Base-by-base conservation (phyloP, 2,329 filamentous ascomycete species). In the Uncinocarpus reesii region DNA sequence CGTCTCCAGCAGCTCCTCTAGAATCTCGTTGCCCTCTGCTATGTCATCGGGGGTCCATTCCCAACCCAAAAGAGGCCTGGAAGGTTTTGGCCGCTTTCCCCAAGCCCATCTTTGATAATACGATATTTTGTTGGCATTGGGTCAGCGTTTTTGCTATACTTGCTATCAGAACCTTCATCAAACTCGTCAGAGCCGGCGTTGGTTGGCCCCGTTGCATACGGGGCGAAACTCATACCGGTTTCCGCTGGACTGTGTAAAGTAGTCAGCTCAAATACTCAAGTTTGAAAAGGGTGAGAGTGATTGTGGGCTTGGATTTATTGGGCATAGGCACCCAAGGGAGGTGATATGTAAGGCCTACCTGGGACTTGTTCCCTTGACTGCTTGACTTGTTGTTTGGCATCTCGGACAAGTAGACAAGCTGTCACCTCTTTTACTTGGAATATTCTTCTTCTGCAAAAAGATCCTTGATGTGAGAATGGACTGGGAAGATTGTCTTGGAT, bases 11-110 rank as follows among this genome's bases (percentile, higher is more conserved):
- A 57, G 35, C 37, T n/a, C 41, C 4, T 57, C 53, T 32, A 57
- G 37, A 45, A 58, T 57, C n/a, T 4, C 24, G 36, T 58, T 52
- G 15, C 56, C 54, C 45, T 57, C 56, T 23, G 51, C 51, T 26
- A 58, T 15, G 28, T 45, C 53, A 4, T 51, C 52, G 6, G 50
- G n/a, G 53, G 11, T 47, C 49, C 55, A 54, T 57, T 18, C 26
- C 20, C 31, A 58, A 40, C 26, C 53, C 53, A 42, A 55, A 47
- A 3, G 56, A 58, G 26, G 23, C n/a, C 44, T 57, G 56, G 48
- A 58, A 58, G 34, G 53, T 56, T n/a, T n/a, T 13, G 36, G 7
- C 18, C 54, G 53, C 24, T 23, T 50, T 26, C 56, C 56, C 53
- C 52, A 57, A 5, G n/a, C n/a, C n/a, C 51, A 31, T 11, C 49